Evolutionary conservation across 2,329 filamentous ascomycete species (phyloP), one percentile per base, ranked within the genome.

Genomic region (Ciborinia camelliae): DNA sequence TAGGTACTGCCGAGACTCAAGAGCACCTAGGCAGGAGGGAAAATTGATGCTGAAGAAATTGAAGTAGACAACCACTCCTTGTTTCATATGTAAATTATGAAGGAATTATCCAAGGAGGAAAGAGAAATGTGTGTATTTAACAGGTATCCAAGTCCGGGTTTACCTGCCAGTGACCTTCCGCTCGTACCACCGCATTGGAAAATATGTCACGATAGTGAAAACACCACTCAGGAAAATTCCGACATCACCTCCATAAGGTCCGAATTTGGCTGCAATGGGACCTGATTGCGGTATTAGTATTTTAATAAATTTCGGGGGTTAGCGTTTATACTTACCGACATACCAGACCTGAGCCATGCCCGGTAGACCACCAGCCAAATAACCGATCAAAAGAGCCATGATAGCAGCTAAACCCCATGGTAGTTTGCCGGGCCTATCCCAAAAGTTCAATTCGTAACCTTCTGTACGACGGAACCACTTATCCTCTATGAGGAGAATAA

Each of bases 331-430:
- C 68, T 52, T 70, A 70, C 71, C 73, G 41, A 72, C 65, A 66
- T 73, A 74, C 71, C 72, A 74, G 10, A 69, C 73, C 57, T 75
- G 73, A 1, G 65, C 37, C 72, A 75, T 75, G 6, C 73, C 73
- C 2, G 72, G 68, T 18, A 75, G 66, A 66, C 72, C 73, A 53
- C 73, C 73, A 32, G 68, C 73, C 18, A 72, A 48, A 62, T 73
- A 75, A 4, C 73, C 71, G 14, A 67, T 54, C 28, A 75, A 57
- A 6, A 75, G 64, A 20, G 72, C 67, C 23, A 70, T 18, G 3
- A 75, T 66, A 37, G 73, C 73, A n/a, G 73, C 73, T 28, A 70
- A 5, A 14, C 73, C 73, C 69, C 67, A 71, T 1, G 73, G 73
- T 37, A 75, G 50, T 39, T 72, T 71, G 4, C 39, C 45, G 0